A percentile compares a stretch with the other conserved stretches of the same genome.
phyloP scores from a whole-genome alignment of 1,284 basidiomycete species.

The Apiotrichum domesticum region DNA sequence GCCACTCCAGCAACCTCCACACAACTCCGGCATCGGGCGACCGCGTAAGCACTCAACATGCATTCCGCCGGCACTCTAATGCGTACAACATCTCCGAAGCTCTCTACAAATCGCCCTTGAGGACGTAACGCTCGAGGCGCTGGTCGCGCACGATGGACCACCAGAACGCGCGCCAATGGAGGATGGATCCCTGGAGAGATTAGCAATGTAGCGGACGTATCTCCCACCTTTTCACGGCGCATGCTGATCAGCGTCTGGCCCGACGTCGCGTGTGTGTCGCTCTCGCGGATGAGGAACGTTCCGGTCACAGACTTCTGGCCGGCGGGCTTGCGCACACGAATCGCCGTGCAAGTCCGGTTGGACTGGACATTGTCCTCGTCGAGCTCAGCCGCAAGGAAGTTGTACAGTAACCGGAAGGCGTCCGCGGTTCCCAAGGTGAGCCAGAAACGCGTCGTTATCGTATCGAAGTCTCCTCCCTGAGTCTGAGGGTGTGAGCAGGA shows the following conservation, averaged over 20 bases:
- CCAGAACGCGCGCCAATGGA: slow-evolving; percentile 46
- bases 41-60: too few relatives aligned
- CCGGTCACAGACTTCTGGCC: slow-evolving; percentile 36
- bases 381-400: slow-evolving; percentile 23
- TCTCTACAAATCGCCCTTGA: slow-evolving; percentile 27
- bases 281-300: slow-evolving; percentile 23
- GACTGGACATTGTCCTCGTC: slow-evolving; percentile 24
- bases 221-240: slow-evolving; percentile 34
- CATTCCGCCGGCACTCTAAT: background rate
- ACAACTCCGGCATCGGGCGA: too few relatives aligned
- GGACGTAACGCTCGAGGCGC: slow-evolving; percentile 34
- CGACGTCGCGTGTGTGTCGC: slow-evolving; percentile 29
- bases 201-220: background rate
- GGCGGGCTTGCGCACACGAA: slow-evolving; percentile 33
- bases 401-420: slow-evolving; percentile 25
- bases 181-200: slow-evolving; percentile 32
- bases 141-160: slow-evolving; percentile 36
- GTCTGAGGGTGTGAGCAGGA: slow-evolving; percentile 21
- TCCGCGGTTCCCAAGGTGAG: slow-evolving; percentile 26
- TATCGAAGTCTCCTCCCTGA: slow-evolving; percentile 39
- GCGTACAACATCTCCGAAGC: background rate
- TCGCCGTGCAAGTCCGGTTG: slow-evolving; percentile 4
- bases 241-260: slow-evolving; percentile 36
- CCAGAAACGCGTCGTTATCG: slow-evolving; percentile 42
- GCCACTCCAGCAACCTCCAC: too few relatives aligned